Evolutionary conservation across 305 asterid genomes (phyloP), one percentile per base, ranked within the genome.

Genomic region (Petunia hybrid): DNA sequence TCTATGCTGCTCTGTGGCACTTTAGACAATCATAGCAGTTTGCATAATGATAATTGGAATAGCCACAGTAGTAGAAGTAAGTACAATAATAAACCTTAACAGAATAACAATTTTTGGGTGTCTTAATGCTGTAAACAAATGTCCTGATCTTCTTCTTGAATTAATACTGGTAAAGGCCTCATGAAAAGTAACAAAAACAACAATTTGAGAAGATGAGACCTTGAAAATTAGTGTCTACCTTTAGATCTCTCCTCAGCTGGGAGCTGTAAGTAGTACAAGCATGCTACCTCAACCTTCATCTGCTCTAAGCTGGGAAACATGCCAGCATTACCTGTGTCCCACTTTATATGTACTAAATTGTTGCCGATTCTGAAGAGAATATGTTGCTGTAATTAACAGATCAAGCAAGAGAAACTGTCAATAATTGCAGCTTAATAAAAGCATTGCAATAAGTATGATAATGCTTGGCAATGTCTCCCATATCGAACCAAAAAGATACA

Each of bases 271-370:
- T 84, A 95, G 90, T 91, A 93, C 88, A 87, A 88, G 90, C 99
- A 95, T 76, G 99, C 97, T 88, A 92, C 88, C 84, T 92, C 97
- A 82, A 88, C 88, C 89, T 90, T 92, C 89, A 97, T 83, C 84
- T 86, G 89, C 85, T 93, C 98, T 46, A 95, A 84, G 89, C 82
- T 80, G 83, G 87, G 88, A 35, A 87, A 89, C 79, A 80, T 89
- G 80, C 89, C 91, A 88, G 70, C 74, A 67, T 79, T 82, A 80
- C 81, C 88, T 77, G 84, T 76, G 84, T 82, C 90, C 63, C 81
- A 88, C 84, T 90, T 88, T 85, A 95, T 40, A 79, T 86, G 87
- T 42, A 93, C 82, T 83, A 85, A 80, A 73, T 91, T 93, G 68
- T 88, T 89, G 39, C 89, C 94, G 82, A 97, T 76, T 87, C 87